These are phyloP conservation scores for Dictyostelium discoideum DNA, from an alignment of 78 protist genomes.

Conservation along the genomic window DNA sequence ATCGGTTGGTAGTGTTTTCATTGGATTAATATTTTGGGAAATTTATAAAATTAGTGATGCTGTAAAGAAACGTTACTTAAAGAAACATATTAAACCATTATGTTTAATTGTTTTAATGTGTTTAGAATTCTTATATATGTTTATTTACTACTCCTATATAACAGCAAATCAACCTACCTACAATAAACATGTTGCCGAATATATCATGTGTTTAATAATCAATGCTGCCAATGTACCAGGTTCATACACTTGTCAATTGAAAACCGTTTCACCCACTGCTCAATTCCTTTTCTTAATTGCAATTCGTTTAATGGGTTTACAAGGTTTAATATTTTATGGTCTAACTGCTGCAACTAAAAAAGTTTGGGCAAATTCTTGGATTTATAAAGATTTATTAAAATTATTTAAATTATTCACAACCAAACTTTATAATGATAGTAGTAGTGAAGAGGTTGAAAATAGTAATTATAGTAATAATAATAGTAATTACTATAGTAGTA, in stretches of 20 bases:
- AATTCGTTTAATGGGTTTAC: constrained; percentile 36
- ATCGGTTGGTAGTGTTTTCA: neutral
- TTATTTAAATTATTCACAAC: neutral
- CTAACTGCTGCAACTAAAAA: constrained; percentile 1
- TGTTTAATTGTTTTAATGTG: constrained; percentile 9
- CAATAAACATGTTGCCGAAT: neutral
- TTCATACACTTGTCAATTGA: neutral
- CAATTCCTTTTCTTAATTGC: constrained; percentile 16
- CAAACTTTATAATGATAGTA: neutral
- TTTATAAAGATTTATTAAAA: neutral
- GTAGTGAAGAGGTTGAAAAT: neutral
- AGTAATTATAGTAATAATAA: neutral
- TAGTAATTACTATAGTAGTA: neutral
- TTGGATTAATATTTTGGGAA: constrained; percentile 30
- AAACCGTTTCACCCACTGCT: neutral
- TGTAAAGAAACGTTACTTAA: neutral
- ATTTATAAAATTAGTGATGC: neutral
- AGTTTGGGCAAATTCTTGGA: constrained; percentile 28
- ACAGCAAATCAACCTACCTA: neutral
- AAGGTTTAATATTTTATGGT: constrained; percentile 38
- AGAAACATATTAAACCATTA: constrained; percentile 13
- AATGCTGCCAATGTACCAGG: neutral
- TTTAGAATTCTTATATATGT: constrained; percentile 22
- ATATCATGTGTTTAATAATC: neutral
- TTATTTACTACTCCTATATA: neutral